phyloP scores from a whole-genome alignment of 345 rosid species.

The Abelmoschus esculentus region DNA sequence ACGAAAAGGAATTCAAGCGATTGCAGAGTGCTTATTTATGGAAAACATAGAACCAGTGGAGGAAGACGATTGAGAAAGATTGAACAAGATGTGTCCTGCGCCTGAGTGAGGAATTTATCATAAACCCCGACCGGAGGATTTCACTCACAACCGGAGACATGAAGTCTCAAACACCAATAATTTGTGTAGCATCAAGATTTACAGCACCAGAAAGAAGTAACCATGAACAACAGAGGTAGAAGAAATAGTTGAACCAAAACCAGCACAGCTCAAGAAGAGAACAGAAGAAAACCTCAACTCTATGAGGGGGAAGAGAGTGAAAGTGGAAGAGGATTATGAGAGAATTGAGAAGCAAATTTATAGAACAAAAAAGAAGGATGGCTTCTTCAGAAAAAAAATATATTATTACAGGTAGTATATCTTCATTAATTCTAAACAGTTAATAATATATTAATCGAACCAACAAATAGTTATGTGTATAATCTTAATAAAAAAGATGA shows the following conservation, averaged over 20 bases:
- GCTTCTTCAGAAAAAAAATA: too few relatives aligned
- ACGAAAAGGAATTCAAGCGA: not conserved
- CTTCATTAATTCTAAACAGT: too few relatives aligned
- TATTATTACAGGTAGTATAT: too few relatives aligned
- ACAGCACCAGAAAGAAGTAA: not conserved
- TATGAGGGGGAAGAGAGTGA: not conserved
- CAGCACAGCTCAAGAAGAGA: not conserved
- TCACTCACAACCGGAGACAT: conserved; percentile 75
- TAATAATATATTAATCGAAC: too few relatives aligned
- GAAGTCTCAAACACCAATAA: conserved; percentile 46
- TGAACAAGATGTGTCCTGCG: conserved; percentile 84
- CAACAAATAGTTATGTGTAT: too few relatives aligned
- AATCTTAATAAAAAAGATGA: too few relatives aligned
- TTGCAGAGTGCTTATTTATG: conserved; percentile 18
- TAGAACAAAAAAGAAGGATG: conserved; percentile 16
- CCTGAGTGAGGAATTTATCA: conserved; percentile 53
- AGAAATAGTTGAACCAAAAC: too few relatives aligned
- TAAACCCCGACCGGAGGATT: conserved; percentile 58
- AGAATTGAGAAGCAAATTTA: conserved; percentile 27
- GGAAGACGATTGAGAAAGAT: conserved; percentile 82
- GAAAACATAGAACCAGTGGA: conserved; percentile 66
- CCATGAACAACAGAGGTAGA: too few relatives aligned
- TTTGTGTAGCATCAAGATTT: conserved; percentile 28
- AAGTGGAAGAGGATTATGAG: conserved; percentile 26
- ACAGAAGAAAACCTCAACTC: not conserved